Evolutionary conservation across 768 basidiomycete genomes (phyloP).

Genomic region (Roridomyces roridus): DNA sequence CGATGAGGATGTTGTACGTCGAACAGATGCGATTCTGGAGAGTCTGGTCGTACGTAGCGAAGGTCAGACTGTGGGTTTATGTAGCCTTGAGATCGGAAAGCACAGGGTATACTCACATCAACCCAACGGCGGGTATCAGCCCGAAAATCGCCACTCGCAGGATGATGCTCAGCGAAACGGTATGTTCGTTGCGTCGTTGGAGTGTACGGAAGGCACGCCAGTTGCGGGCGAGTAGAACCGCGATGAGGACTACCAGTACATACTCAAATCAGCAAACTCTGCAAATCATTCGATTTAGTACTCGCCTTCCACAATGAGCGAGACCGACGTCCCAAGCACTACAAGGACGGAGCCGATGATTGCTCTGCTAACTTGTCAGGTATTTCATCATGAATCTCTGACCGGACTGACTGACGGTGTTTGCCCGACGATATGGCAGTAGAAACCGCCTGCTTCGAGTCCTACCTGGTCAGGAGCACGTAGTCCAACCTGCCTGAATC

Average conservation of each 20-base stretch:
- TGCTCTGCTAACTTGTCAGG: too few species aligned
- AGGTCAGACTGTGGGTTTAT: constrained; percentile 8
- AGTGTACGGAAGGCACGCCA: constrained; percentile 16
- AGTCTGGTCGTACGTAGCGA: constrained; percentile 8
- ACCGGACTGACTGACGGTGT: background rate
- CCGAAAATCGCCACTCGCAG: constrained; percentile 14
- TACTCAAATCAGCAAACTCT: background rate
- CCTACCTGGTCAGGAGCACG: background rate
- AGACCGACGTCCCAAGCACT: background rate
- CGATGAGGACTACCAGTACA: constrained; percentile 4
- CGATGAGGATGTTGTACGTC: constrained; percentile 7
- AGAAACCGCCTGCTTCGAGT: constrained; percentile 13
- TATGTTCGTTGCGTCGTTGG: constrained; percentile 12
- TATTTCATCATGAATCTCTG: background rate
- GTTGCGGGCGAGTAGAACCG: constrained; percentile 2
- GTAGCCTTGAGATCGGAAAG: too few species aligned
- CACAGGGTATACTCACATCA: background rate
- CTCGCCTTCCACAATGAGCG: constrained; percentile 6
- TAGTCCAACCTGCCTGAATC: constrained; percentile 11
- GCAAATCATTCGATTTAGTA: background rate
- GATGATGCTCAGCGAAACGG: constrained; percentile 15
- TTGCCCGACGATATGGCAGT: background rate
- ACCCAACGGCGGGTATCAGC: constrained; percentile 9
- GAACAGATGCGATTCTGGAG: background rate
- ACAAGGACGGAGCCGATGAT: constrained; percentile 2